phyloP scores from a whole-genome alignment of 768 basidiomycete genomes.

The Cystobasidium ongulense region DNA sequence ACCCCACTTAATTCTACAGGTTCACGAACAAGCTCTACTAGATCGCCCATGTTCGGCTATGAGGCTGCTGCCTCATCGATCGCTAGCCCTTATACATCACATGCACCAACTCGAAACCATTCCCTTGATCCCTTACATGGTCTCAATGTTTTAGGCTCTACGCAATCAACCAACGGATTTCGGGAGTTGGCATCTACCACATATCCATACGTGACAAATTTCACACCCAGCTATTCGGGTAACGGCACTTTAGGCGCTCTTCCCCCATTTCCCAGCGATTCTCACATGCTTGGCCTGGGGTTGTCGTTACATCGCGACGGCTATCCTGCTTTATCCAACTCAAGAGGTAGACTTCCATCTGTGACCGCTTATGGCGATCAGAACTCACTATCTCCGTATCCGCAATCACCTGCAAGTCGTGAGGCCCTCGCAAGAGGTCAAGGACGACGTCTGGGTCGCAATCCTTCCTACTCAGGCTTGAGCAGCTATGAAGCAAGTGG shows the following conservation, averaged over 20 bases:
- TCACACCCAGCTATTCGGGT: neutral
- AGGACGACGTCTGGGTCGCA: neutral
- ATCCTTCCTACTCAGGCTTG: neutral
- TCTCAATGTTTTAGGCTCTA: neutral
- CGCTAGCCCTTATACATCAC: neutral
- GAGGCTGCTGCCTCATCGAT: neutral
- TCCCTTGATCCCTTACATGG: neutral
- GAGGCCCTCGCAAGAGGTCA: neutral
- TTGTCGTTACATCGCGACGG: neutral
- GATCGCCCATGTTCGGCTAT: neutral
- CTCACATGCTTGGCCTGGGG: neutral
- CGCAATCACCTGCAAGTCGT: neutral
- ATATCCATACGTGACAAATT: neutral
- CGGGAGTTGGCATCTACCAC: neutral
- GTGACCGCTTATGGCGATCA: neutral
- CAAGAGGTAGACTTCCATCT: neutral
- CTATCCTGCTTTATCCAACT: neutral
- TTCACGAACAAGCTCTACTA: neutral
- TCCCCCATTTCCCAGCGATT: neutral
- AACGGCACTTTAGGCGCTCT: neutral
- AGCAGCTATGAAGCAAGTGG: constrained; percentile 21
- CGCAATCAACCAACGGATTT: neutral
- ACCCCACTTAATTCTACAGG: neutral
- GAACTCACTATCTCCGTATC: neutral
- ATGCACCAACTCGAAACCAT: neutral